A percentile compares a stretch with the other conserved stretches of the same genome.
phyloP scores from a whole-genome alignment of 495 filamentous ascomycete genomes.

The Daldinia bambusicola region DNA sequence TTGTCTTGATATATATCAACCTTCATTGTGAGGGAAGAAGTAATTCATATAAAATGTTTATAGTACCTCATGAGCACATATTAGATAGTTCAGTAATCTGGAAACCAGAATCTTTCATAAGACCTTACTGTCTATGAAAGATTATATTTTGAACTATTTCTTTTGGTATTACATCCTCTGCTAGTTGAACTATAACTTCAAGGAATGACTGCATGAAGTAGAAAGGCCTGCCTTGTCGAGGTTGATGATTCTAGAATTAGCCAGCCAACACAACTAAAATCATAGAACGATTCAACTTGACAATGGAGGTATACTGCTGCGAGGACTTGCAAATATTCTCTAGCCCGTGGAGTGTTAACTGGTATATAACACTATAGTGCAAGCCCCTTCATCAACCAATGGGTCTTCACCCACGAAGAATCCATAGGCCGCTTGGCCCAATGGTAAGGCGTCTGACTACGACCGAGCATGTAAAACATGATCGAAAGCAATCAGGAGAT shows the following conservation, averaged over 20 bases:
- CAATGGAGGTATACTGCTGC: background rate
- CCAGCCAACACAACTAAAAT: background rate
- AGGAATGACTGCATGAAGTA: too few relatives aligned
- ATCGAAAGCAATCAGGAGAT: conserved; percentile 15
- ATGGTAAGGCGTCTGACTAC: conserved; percentile 22
- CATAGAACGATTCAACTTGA: background rate
- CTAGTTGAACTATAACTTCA: background rate
- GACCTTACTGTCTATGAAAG: background rate
- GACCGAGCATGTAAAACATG: background rate
- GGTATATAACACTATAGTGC: background rate
- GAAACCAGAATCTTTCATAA: background rate
- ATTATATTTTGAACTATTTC: background rate
- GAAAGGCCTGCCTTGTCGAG: background rate
- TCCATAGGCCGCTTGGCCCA: conserved; percentile 16
- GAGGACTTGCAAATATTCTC: background rate
- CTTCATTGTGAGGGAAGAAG: background rate
- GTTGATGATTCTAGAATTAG: background rate
- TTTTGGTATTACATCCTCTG: background rate
- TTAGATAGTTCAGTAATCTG: too few relatives aligned
- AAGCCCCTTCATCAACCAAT: background rate
- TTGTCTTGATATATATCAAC: background rate
- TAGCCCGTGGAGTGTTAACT: background rate
- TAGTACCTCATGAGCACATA: too few relatives aligned
- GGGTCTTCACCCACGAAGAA: background rate
- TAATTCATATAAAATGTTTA: background rate